Conservation (phyloP, 129 eudicot genomes). For the Dittrichia graveolens region DNA sequence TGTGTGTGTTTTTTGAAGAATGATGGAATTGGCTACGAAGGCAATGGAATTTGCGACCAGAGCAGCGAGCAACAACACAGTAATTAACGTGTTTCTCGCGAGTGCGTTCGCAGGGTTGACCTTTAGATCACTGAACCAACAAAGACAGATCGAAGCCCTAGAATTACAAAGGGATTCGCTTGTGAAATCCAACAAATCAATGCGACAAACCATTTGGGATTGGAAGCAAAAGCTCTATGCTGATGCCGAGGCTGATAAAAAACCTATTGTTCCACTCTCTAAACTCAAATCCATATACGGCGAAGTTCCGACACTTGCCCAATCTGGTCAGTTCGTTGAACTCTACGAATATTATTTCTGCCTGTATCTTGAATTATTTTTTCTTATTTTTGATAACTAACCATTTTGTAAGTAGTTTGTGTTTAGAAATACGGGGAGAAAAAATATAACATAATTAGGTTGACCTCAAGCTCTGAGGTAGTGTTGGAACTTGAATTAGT, state of each 20-base stretch:
- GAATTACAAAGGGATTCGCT: constrained; percentile 64
- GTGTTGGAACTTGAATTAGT: no score
- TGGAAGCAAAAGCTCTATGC: constrained; percentile 83
- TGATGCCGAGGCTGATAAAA: constrained; percentile 46
- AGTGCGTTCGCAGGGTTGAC: constrained; percentile 53
- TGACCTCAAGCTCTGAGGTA: no score
- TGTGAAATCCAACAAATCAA: constrained; percentile 51
- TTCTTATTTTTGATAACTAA: neutral
- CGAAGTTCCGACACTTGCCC: constrained; percentile 44
- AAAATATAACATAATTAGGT: no score
- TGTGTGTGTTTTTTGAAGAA: neutral
- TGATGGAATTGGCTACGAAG: constrained; percentile 44
- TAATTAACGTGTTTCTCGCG: constrained; percentile 46
- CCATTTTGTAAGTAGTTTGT: neutral
- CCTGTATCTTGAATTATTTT: neutral
- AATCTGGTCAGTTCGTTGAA: constrained; percentile 36
- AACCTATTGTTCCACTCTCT: constrained; percentile 60
- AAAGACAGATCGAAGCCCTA: constrained; percentile 57
- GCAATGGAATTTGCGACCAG: constrained; percentile 40
- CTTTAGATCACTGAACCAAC: constrained; percentile 60
- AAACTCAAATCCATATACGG: constrained; percentile 79
- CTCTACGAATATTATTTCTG: neutral
- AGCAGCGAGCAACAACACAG: constrained; percentile 64
- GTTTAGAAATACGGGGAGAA: no score
- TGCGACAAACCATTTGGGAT: constrained; percentile 70